Conservation (phyloP, 441 rosid species). For the Flueggea neowawraea region DNA sequence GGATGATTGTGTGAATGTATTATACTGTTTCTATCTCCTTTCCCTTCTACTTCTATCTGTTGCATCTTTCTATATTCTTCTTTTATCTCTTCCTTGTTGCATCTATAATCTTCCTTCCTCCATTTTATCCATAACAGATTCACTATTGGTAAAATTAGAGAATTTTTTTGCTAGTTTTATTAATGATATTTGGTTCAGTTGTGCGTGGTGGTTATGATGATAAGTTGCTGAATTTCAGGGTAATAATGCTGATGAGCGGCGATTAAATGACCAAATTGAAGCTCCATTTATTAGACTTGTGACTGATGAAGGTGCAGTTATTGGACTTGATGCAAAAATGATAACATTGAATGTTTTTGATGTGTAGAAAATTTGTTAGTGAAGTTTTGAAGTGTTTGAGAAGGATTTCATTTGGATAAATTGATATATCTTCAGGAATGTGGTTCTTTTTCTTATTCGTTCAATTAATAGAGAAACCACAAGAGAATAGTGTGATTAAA, state of each 20-base stretch:
- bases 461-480: too few relatives aligned
- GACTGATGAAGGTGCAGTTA: conserved; percentile 41
- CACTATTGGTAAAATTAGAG: too few relatives aligned
- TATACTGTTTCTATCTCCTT: too few relatives aligned
- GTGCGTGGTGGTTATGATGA: neutral
- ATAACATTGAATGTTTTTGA: neutral
- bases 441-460: too few relatives aligned
- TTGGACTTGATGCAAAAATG: neutral
- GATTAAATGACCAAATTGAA: conserved; percentile 44
- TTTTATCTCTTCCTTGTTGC: too few relatives aligned
- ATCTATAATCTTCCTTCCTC: too few relatives aligned
- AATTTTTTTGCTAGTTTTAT: neutral
- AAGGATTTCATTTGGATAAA: neutral
- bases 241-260: conserved; percentile 24
- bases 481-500: too few relatives aligned
- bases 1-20: too few relatives aligned
- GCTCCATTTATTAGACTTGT: conserved; percentile 50
- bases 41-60: too few relatives aligned
- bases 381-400: neutral
- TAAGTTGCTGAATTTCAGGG: conserved; percentile 26
- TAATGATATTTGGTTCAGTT: neutral
- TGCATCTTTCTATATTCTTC: too few relatives aligned
- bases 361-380: neutral
- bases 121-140: too few relatives aligned
- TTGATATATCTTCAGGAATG: too few relatives aligned